Base-by-base conservation (phyloP, 1,139 yeast genomes). In the Candida frijolesensis region DNA sequence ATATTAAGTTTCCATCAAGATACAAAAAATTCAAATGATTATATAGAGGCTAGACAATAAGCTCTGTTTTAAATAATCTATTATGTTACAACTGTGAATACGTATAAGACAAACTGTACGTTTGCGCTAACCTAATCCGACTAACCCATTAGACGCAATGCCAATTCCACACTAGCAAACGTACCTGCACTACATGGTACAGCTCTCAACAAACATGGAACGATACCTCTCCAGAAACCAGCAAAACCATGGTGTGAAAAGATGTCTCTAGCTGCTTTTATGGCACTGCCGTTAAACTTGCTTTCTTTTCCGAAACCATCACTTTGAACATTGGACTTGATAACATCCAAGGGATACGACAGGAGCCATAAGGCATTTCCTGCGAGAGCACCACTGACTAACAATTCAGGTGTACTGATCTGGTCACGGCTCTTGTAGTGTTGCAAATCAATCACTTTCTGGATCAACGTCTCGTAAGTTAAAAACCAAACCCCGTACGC, bases 401-500 rank as follows among this genome's bases (percentile, higher is more conserved):
- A 74, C 41, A 87, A 72, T 62, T 85, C 84, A 55, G 84, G 79
- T 0, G 92, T 82, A 2, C 83, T 75, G 30, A 87, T 75, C 16
- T 83, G 79, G 44, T 76, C 70, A 52, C 92, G 70, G 14, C 73
- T 67, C 33, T 61, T 61, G 54, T 74, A 74, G 40, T 65, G 66
- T 42, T 68, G 64, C 11, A 58, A 57, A 32, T 63, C 60, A 34
- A 72, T 66, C 16, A 82, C 71, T 48, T 66, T 64, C 46, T 71
- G 72, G 60, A 87, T 82, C 49, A 87, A 67, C 41, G 72, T 75
- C 62, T 88, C 96, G 63, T 85, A 88, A 0, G 91, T 76, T 53
- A 85, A 68, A 58, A 88, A 88, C 95, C 95, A 88, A 14, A 86
- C 84, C 14, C 96, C 96, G 60, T 87, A 87, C 0, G 94, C 92